phyloP scores from a whole-genome alignment of 2,329 filamentous ascomycete species.

The Diaporthe destruens region DNA sequence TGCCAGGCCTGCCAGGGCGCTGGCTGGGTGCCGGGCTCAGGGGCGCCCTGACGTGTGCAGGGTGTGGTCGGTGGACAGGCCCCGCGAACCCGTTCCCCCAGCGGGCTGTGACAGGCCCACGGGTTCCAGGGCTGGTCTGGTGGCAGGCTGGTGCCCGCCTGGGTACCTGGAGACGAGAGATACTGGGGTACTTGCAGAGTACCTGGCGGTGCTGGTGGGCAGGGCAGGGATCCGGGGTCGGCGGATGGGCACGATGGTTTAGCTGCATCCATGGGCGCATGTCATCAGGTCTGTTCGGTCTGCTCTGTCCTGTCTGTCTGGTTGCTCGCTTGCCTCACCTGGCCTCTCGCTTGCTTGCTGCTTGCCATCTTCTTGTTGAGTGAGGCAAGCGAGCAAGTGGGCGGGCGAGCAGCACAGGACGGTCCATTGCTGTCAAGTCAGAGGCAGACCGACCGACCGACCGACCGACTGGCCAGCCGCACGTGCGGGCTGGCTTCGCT shows the following conservation, averaged over 20 bases:
- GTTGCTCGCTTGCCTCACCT: slow-evolving; percentile 1
- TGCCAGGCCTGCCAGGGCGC: neutral
- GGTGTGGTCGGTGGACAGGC: neutral
- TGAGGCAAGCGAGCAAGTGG: neutral
- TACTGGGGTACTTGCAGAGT: slow-evolving; percentile 21
- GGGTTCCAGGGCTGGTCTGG: neutral
- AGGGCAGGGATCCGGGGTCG: slow-evolving; percentile 36
- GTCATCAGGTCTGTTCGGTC: slow-evolving; percentile 23
- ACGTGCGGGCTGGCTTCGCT: slow-evolving; percentile 16
- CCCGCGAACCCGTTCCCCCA: neutral
- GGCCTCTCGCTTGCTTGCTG: neutral
- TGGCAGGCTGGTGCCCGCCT: neutral
- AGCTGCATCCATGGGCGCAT: slow-evolving; percentile 29
- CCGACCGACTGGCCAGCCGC: neutral
- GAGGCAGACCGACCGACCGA: neutral
- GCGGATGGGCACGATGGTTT: slow-evolving; percentile 36
- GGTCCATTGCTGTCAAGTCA: neutral
- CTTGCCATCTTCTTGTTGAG: neutral
- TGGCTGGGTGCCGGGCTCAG: neutral
- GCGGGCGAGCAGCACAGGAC: neutral
- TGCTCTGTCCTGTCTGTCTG: neutral
- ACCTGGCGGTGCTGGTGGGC: slow-evolving; percentile 22
- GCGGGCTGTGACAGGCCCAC: slow-evolving; percentile 27
- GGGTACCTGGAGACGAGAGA: slow-evolving; percentile 6
- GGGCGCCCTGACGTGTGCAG: neutral